A percentile compares a stretch with the other conserved stretches of the same genome.
phyloP scores from a whole-genome alignment of 352 stramenopile genomes.

The Stramenopiles sp. region DNA sequence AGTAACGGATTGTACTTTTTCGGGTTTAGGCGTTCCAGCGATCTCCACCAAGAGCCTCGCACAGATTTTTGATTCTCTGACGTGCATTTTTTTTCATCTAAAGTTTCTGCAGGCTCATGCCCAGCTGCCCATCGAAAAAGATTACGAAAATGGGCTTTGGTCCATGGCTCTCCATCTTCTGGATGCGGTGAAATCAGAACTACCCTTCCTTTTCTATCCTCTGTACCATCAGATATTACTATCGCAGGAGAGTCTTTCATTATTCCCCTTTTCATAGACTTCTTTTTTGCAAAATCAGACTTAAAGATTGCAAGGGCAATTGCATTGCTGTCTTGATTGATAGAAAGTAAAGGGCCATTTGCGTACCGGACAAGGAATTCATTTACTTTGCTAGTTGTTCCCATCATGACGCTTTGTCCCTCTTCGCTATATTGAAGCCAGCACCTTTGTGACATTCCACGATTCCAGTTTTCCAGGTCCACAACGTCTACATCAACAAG shows the following conservation, averaged over 20 bases:
- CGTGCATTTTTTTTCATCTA: not conserved
- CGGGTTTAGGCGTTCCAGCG: not conserved
- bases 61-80: not conserved
- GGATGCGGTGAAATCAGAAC: not conserved
- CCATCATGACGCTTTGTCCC: not conserved
- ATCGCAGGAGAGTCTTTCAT: not conserved
- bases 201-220: not conserved
- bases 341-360: not conserved
- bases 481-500: not conserved
- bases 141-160: not conserved
- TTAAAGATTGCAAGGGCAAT: not conserved
- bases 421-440: not conserved
- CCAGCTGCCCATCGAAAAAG: not conserved
- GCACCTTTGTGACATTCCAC: not conserved
- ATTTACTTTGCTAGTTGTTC: not conserved
- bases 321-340: not conserved
- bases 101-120: not conserved
- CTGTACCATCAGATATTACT: not conserved
- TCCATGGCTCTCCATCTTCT: not conserved
- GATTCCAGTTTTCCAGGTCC: not conserved
- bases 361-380: not conserved
- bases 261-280: not conserved
- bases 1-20: not conserved
- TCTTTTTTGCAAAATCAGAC: not conserved
- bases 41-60: not conserved